Evolutionary conservation across 176 grass and related monocot species (phyloP).

Genomic region (Tuctoria greenei): DNA sequence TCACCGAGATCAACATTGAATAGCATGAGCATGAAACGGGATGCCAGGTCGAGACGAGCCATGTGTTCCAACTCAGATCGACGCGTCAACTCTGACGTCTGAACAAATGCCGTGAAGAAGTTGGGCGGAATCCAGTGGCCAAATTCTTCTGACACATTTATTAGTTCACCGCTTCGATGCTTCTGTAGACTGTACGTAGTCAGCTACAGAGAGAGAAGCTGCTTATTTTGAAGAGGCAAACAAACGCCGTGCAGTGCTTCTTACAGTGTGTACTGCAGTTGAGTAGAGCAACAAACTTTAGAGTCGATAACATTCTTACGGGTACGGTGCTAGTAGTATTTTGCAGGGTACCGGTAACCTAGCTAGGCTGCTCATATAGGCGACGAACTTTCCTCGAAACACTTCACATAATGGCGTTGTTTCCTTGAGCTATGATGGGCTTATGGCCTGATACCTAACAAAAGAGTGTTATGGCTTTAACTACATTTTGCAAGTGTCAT

Average conservation of each 20-base stretch:
- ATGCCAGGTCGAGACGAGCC: background rate
- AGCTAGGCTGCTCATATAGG: background rate
- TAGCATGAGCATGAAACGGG: background rate
- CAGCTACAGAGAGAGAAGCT: background rate
- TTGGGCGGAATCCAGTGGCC: background rate
- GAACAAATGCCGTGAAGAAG: constrained; percentile 4
- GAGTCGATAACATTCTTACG: constrained; percentile 8
- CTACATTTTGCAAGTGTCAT: constrained; percentile 30
- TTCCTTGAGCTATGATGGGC: background rate
- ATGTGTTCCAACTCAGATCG: background rate
- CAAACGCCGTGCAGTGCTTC: constrained; percentile 18
- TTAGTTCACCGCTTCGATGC: background rate
- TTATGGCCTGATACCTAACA: background rate
- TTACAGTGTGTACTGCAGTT: background rate
- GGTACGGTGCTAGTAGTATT: background rate
- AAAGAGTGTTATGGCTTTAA: constrained; percentile 28
- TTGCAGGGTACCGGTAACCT: background rate
- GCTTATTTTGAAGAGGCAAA: background rate
- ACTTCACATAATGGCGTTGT: background rate
- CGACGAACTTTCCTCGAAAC: background rate
- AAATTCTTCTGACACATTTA: background rate
- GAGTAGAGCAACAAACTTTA: background rate
- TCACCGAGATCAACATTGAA: background rate
- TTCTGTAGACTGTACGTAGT: constrained; percentile 6
- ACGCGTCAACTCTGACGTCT: background rate